A percentile compares a stretch with the other conserved stretches of the same genome.
These are phyloP conservation scores for Colletotrichum viniferum DNA, from an alignment of 2,329 filamentous ascomycete species.

Conservation along the genomic window DNA sequence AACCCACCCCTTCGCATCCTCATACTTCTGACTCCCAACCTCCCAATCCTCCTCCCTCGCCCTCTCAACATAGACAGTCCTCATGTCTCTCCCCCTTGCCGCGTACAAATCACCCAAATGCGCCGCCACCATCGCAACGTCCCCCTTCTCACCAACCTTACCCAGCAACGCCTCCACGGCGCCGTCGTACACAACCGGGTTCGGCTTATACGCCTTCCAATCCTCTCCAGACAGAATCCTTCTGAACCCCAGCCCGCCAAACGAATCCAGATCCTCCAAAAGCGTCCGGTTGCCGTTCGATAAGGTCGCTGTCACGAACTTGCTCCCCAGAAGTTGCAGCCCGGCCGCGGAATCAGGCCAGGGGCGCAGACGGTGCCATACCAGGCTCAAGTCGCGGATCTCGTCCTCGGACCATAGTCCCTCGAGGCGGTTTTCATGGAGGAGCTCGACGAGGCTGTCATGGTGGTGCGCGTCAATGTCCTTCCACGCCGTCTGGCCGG, in stretches of 20 bases:
- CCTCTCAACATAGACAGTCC: conserved; percentile 77
- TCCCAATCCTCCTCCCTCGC: conserved; percentile 67
- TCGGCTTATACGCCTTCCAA: conserved; percentile 78
- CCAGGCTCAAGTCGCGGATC: conserved; percentile 65
- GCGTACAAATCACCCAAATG: conserved; percentile 73
- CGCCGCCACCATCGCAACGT: conserved; percentile 80
- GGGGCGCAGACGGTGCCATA: conserved; percentile 75
- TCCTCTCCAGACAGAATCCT: conserved; percentile 69
- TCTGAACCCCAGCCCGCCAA: conserved; percentile 66
- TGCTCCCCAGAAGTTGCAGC: conserved; percentile 55
- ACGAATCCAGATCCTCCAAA: conserved; percentile 66
- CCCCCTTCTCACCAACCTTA: conserved; percentile 51
- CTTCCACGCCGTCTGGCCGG: conserved; percentile 58
- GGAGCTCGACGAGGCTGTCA: conserved; percentile 62
- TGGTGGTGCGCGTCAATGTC: conserved; percentile 76
- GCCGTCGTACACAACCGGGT: conserved; percentile 69
- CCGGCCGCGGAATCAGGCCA: conserved; percentile 70
- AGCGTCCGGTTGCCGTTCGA: conserved; percentile 76
- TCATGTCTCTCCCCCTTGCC: conserved; percentile 67
- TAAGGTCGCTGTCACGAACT: conserved; percentile 67
- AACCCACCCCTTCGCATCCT: conserved; percentile 50
- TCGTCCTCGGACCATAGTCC: conserved; percentile 70
- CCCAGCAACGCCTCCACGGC: conserved; percentile 58
- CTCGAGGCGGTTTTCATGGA: conserved; percentile 53
- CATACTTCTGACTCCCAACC: conserved; percentile 52